Evolutionary conservation across 306 rosid genomes (phyloP), one percentile per base, ranked within the genome.

Genomic region (Abrus pulchellus): DNA sequence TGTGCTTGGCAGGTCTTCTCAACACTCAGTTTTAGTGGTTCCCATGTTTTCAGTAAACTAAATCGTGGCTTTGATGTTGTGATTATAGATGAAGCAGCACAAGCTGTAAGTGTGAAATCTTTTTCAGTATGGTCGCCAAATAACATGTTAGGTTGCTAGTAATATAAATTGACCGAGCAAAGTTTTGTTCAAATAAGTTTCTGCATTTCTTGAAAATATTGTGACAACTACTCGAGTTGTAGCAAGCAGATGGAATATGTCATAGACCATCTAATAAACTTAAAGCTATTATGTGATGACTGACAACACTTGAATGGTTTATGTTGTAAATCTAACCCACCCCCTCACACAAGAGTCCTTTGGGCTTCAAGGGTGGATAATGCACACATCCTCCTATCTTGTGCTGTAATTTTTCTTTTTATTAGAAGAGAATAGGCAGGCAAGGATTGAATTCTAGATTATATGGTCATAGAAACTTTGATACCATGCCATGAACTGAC

Each of bases 81-180:
- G 56, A 91, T 94, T 69, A 94, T 94, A 90, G 99, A 94, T 71
- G 97, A 94, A 88, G 97, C 99, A 80, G 99, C 97, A 68, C 99
- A 94, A 85, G 97, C 99, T 84, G 99, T 94, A 89, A 91, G 99
- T 84, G 63, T 41, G 8, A 72, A 62, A 43, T 68, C 47, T 29
- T 71, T 48, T 64, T 72, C 55, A 9, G 66, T 49, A 44, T 79
- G 74, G 75, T 71, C 64, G 45, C 32, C 2, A 57, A 65, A 38
- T 79, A 41, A 75, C 28, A 8, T 79, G 65, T 72, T 67, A 75
- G 71, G 52, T 76, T 76, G 72, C 57, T 56, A 43, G 34, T 74
- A 56, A 52, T 48, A 47, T 82, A 28, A 72, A 38, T 83, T 61
- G 59, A 72, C 30, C 68, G 43, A 68, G 62, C 59, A 43, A 61